Evolutionary conservation across 129 eudicot genomes (phyloP), one percentile per base, ranked within the genome.

Genomic region (Deinandra increscens): DNA sequence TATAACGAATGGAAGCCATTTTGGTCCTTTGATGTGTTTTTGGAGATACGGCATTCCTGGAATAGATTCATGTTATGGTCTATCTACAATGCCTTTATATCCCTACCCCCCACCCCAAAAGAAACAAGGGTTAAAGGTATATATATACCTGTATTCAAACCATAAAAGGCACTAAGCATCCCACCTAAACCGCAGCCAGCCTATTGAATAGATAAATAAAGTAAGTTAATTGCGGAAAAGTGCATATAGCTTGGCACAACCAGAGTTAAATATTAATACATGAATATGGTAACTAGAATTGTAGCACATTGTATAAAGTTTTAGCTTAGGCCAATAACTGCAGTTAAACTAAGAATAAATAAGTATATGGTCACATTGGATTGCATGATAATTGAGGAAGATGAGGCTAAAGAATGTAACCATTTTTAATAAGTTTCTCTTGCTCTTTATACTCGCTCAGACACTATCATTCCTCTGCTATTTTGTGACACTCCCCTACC

Each of bases 131-230:
- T 23, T 23, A 4, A 56, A 42, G 46, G 15, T 56, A 29, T 34
- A 20, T 37, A 39, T 18, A 37, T 80, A 83, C 96, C 95, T 61
- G 92, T 86, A 72, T 89, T 86, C 62, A 89, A 82, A 39, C 88
- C 95, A 85, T 89, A 84, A 79, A 86, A 79, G 72, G 97, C 87
- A 81, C 98, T 87, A 68, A 93, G 90, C 89, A 93, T 55, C 60
- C 86, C 98, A 70, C 98, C 96, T 46, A 87, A 50, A 68, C 92
- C 98, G 65, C 87, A 83, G 69, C 98, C 98, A 75, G 88, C 95
- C 98, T 93, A 66, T 60, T 23, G 22, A 77, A 68, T 15, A 20
- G 9, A 61, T 39, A 3, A 41, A 44, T 23, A 58, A 53, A 49
- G 51, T 64, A 7, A n/a, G 46, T 15, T 7, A 64, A 37, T 19